These are phyloP conservation scores for Saccharomycopsis sp. DNA, from an alignment of 805 yeast genomes.

Conservation along the genomic window DNA sequence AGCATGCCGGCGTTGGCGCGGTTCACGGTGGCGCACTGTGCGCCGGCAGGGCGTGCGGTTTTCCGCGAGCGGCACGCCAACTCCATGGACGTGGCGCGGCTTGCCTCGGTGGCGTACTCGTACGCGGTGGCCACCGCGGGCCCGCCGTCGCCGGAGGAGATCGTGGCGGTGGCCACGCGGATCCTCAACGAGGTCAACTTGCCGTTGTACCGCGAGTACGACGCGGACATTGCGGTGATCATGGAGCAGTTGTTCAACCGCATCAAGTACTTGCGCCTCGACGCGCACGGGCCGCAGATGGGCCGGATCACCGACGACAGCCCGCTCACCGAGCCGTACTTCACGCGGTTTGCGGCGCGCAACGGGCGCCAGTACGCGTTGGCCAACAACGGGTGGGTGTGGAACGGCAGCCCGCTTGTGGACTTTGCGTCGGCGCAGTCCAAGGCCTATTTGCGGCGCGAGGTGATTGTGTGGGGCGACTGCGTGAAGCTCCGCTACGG, in stretches of 20 bases:
- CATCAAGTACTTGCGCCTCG: conserved; percentile 69
- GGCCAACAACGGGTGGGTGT: conserved; percentile 97
- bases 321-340: conserved; percentile 82
- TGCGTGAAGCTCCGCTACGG: conserved; percentile 94
- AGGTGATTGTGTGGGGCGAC: conserved; percentile 96
- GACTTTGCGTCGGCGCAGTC: conserved; percentile 84
- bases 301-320: conserved; percentile 52
- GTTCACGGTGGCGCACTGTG: conserved; percentile 40
- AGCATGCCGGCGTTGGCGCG: conserved; percentile 40
- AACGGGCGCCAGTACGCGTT: too few relatives aligned
- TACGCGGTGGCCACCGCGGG: conserved; percentile 21
- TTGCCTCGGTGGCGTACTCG: conserved; percentile 44
- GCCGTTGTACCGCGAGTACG: conserved; percentile 65
- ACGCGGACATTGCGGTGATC: conserved; percentile 62
- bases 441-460: conserved; percentile 80
- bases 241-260: conserved; percentile 68
- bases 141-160: conserved; percentile 28
- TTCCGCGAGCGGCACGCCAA: conserved; percentile 48
- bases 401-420: conserved; percentile 92
- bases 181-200: conserved; percentile 74
- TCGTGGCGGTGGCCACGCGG: conserved; percentile 36
- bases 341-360: too few relatives aligned
- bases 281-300: conserved; percentile 70
- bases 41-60: conserved; percentile 36
- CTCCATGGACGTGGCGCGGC: conserved; percentile 40